phyloP scores from a whole-genome alignment of 495 filamentous ascomycete genomes.

The Pseudevernia furfuracea region DNA sequence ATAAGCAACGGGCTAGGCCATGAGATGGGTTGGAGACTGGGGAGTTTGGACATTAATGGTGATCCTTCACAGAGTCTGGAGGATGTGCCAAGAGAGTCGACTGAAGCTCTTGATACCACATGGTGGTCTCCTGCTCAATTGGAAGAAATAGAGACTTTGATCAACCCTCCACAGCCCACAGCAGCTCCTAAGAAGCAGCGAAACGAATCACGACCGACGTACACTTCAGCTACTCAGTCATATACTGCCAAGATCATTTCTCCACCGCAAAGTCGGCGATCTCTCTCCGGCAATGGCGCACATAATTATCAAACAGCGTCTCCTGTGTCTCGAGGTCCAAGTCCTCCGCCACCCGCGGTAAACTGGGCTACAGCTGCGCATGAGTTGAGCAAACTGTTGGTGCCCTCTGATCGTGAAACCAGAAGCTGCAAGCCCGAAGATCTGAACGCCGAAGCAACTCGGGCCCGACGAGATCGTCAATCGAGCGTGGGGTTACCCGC shows the following conservation, averaged over 20 bases:
- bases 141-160: slow-evolving; percentile 54
- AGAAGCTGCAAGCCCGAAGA: slow-evolving; percentile 69
- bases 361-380: slow-evolving; percentile 73
- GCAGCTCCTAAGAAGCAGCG: slow-evolving; percentile 43
- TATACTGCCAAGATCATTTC: slow-evolving; percentile 66
- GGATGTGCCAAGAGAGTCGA: neutral
- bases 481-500: slow-evolving; percentile 34
- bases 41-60: slow-evolving; percentile 12
- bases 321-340: slow-evolving; percentile 40
- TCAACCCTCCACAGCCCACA: slow-evolving; percentile 40
- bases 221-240: slow-evolving; percentile 66
- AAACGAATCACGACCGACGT: slow-evolving; percentile 52
- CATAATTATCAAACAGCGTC: slow-evolving; percentile 21
- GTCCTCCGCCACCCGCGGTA: slow-evolving; percentile 68
- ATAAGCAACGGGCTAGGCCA: slow-evolving; percentile 39
- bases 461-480: slow-evolving; percentile 56
- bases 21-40: slow-evolving; percentile 47
- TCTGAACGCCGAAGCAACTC: slow-evolving; percentile 56
- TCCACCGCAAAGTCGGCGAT: slow-evolving; percentile 47
- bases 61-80: slow-evolving; percentile 7
- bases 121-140: slow-evolving; percentile 73
- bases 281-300: slow-evolving; percentile 29
- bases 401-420: slow-evolving; percentile 64
- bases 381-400: slow-evolving; percentile 74
- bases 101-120: slow-evolving; percentile 47